Evolutionary conservation across 306 rosid genomes (phyloP), one percentile per base, ranked within the genome.

Genomic region (Crotalaria pallida): DNA sequence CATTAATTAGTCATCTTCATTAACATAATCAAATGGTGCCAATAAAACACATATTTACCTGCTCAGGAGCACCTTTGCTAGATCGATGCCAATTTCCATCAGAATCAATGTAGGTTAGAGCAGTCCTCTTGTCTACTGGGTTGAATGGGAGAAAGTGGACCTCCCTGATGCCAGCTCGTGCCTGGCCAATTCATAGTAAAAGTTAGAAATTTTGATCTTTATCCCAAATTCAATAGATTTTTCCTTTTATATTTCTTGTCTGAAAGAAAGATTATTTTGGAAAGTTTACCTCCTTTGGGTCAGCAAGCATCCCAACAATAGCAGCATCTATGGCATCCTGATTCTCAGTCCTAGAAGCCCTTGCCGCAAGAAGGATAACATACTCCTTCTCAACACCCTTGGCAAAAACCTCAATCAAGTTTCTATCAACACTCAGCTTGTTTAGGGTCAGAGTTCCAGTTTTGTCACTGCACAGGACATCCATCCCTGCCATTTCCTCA

Each of bases 401-500:
- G n/a, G 89, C 70, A 80, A 95, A 91, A 72, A 95, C 97, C 81
- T 95, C 99, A 63, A 83, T 74, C 85, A 95, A 81, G 79, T 74
- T 87, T 86, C 59, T 83, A 69, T 95, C 99, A 57, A 95, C 99
- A 56, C 86, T 59, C 27, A 95, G 75, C 87, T 91, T 95, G 78
- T 95, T 94, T 52, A 95, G 77, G 23, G 99, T 95, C 40, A 95
- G 77, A 55, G 99, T 95, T 34, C 99, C 99, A 2, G 99, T 95
- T 88, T 94, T 95, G 71, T 95, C 99, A 87, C 99, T 95, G 81
- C 99, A 95, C 34, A 95, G 91, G 26, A 95, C 99, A 66, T 95
- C 97, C 99, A 95, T 95, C 61, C 99, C 99, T 23, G 99, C 99
- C 99, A 95, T 95, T 88, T 95, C 99, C 81, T 95, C 99, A 73